Evolutionary conservation across 1,284 basidiomycete genomes (phyloP), one percentile per base, ranked within the genome.

Genomic region (Puccinia triticina): DNA sequence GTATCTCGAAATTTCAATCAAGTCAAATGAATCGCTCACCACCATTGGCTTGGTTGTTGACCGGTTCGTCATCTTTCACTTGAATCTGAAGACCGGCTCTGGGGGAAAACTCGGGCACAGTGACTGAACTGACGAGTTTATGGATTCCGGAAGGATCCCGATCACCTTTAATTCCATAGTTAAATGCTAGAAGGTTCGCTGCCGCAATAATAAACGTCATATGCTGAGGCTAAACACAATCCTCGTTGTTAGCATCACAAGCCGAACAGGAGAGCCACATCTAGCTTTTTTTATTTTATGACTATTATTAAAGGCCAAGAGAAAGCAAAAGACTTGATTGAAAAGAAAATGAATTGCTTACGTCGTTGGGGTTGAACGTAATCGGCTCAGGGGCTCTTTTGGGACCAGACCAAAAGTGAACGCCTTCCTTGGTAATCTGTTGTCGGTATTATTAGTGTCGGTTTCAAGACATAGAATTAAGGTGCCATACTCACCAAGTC

Each of bases 311-410:
- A 29, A 32, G 61, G 18, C 34, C 34, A n/a, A 73, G 26, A 73
- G 26, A 43, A 23, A 32, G 69, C 16, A 26, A 55, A 50, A 32
- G 8, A 50, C 29, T 37, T 50, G 11, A 29, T 55, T 32, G 4
- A 55, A 18, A 32, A n/a, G 29, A 18, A 32, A 29, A 32, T 10
- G 14, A n/a, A n/a, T 23, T 3, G 88, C 93, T 88, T 86, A 96
- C 95, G 86, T 98, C 92, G 84, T 90, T 92, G 14, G 93, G 90
- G 88, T 96, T 90, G 88, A 99, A 99, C 3, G 89, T 90, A 84
- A 99, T 89, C 43, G 96, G 90, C 83, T 96, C 95, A n/a, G 97
- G 97, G 3, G 96, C 97, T 83, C 97, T 92, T 90, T 99, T 99
- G 7, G 97, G 97, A 21, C 96, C 95, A 85, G 87, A 87, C 88